Evolutionary conservation across 106 monocot genomes (phyloP).

Genomic region (Dioscorea zingiberensis): DNA sequence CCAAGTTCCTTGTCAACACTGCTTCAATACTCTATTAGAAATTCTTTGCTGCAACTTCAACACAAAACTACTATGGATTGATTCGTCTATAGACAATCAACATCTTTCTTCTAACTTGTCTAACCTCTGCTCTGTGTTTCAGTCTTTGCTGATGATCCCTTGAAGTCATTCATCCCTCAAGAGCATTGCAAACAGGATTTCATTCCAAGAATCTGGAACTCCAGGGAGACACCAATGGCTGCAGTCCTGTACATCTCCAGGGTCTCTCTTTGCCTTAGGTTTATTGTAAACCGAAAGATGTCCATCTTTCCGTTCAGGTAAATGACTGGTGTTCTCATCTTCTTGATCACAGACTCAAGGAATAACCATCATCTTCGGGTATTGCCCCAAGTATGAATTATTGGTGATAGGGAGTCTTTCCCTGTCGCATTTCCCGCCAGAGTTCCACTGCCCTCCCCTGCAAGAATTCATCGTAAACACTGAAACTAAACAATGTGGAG

Average conservation of each 20-base stretch:
- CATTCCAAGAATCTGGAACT: constrained; percentile 58
- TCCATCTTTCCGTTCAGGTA: constrained; percentile 50
- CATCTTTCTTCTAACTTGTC: too few species aligned
- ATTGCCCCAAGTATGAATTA: constrained; percentile 14
- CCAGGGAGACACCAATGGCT: constrained; percentile 72
- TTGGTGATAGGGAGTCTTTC: constrained; percentile 34
- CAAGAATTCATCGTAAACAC: not conserved
- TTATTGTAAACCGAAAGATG: constrained; percentile 37
- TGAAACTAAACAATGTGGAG: not conserved
- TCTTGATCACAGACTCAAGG: constrained; percentile 19
- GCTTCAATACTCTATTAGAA: too few species aligned
- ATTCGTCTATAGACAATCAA: too few species aligned
- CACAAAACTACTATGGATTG: too few species aligned
- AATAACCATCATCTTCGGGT: constrained; percentile 21
- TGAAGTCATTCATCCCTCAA: not conserved
- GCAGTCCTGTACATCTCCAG: constrained; percentile 30
- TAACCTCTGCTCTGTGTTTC: too few species aligned
- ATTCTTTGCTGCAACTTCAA: too few species aligned
- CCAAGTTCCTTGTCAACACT: too few species aligned
- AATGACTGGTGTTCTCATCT: constrained; percentile 21
- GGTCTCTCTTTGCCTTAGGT: not conserved
- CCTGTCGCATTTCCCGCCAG: constrained; percentile 37
- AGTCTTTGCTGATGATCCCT: too few species aligned
- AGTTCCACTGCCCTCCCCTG: too few species aligned
- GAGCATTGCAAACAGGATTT: constrained; percentile 42